Evolutionary conservation across 1,284 basidiomycete species (phyloP).

Genomic region (Phaffia rhodozyma): DNA sequence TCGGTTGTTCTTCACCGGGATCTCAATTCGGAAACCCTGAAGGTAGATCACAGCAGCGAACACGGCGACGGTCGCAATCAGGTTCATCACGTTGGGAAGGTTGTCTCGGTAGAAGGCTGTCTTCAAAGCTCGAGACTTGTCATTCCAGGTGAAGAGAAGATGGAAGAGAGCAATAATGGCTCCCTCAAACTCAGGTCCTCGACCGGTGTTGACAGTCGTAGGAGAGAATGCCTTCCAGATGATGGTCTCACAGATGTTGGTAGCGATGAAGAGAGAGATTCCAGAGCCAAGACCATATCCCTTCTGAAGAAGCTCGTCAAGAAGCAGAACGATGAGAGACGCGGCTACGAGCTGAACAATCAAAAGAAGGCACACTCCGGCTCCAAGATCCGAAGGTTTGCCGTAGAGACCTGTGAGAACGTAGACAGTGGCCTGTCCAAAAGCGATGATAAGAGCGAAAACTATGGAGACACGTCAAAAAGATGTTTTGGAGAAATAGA

Average conservation of each 20-base stretch:
- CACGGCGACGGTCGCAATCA: constrained; percentile 80
- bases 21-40: constrained; percentile 97
- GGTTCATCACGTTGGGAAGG: constrained; percentile 95
- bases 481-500: neutral
- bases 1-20: constrained; percentile 92
- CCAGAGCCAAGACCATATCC: constrained; percentile 97
- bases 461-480: constrained; percentile 42
- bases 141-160: constrained; percentile 94
- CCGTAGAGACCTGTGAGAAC: constrained; percentile 96
- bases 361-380: constrained; percentile 86
- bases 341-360: constrained; percentile 92
- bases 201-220: constrained; percentile 94
- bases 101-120: constrained; percentile 98
- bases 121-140: constrained; percentile 90
- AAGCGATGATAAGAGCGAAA: constrained; percentile 89
- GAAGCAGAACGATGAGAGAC: constrained; percentile 90
- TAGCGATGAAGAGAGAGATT: constrained; percentile 97
- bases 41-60: constrained; percentile 96
- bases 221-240: constrained; percentile 99
- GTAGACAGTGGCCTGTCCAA: constrained; percentile 95
- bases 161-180: constrained; percentile 95
- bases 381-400: constrained; percentile 82
- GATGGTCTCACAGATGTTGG: constrained; percentile 98
- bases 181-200: constrained; percentile 96
- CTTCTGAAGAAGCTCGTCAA: constrained; percentile 97